A percentile compares a stretch with the other conserved stretches of the same genome.
These are phyloP conservation scores for Teratosphaeria viscida DNA, from an alignment of 2,329 filamentous ascomycete species.

Conservation along the genomic window DNA sequence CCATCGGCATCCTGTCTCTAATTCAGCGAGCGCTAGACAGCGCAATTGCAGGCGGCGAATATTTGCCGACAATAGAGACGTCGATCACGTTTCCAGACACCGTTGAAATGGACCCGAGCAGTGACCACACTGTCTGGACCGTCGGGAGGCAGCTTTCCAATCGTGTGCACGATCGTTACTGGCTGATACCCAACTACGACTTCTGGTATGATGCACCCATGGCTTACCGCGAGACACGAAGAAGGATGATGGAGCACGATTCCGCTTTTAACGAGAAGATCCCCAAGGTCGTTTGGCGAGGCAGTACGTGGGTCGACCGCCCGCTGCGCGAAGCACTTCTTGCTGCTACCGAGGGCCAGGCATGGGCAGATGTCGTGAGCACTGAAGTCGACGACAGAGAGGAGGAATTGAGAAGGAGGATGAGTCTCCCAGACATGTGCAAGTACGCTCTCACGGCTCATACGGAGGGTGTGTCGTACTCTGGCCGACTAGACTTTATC, in stretches of 20 bases:
- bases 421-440: conserved; percentile 14
- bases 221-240: conserved; percentile 16
- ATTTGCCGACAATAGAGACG: not conserved
- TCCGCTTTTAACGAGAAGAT: conserved; percentile 28
- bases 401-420: not conserved
- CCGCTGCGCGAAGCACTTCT: conserved; percentile 23
- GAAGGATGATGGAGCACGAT: conserved; percentile 12
- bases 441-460: conserved; percentile 23
- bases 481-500: conserved; percentile 25
- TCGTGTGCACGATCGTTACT: conserved; percentile 23
- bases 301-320: conserved; percentile 22
- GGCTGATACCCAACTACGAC: conserved; percentile 46
- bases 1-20: conserved; percentile 33
- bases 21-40: conserved; percentile 38
- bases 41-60: conserved; percentile 31
- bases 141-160: not conserved
- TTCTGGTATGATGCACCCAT: conserved; percentile 39
- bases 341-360: conserved; percentile 19
- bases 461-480: conserved; percentile 26
- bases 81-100: conserved; percentile 1
- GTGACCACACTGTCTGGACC: conserved; percentile 8
- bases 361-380: conserved; percentile 37
- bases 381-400: not conserved
- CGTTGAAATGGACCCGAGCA: conserved; percentile 9
- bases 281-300: conserved; percentile 41